Evolutionary conservation across 805 yeast species (phyloP), one percentile per base, ranked within the genome.

Genomic region (Henningerozyma blattae): DNA sequence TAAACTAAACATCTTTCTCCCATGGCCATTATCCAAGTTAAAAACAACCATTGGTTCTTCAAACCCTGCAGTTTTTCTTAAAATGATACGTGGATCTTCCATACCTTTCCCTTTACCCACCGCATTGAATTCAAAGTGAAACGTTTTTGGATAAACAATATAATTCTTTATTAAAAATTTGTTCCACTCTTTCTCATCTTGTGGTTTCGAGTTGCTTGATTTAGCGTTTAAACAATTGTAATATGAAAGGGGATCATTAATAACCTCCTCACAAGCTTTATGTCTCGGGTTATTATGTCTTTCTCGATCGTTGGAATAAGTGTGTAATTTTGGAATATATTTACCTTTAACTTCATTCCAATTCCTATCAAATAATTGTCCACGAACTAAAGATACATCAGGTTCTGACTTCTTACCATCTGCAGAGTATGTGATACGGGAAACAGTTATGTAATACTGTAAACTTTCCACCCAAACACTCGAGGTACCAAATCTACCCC

Each of bases 391-490:
- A 12, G 70, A 63, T 18, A 62, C 48, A n/a, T 57, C 42, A 1
- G 72, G 69, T 30, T 50, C 47, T 33, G 48, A 56, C 37, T 60
- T 54, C 5, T 41, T 39, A 2, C 44, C 38, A 5, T 55, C 55
- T 3, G 55, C 54, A 8, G 57, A 47, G 44, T 67, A 69, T 15
- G 60, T 47, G 15, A 68, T 44, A 37, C 75, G 51, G 15, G 69
- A 62, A 15, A 64, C 64, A 56, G 67, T 57, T 40, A 65, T 48
- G 48, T 70, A 73, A 14, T 68, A 62, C 17, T 68, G 67, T 40
- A 67, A 68, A 28, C 64, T 64, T 26, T 62, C 64, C 19, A 72
- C 47, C 73, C 73, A 71, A n/a, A 69, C 69, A 1, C 71, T 61
- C 1, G 73, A 62, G 1, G 73, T 73, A 5, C 72, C 66, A 33